Percentiles rank a stretch among this genome's conserved stretches.
Conservation (phyloP, 2,329 filamentous ascomycete genomes). For the Trichoderma semiorbis region DNA sequence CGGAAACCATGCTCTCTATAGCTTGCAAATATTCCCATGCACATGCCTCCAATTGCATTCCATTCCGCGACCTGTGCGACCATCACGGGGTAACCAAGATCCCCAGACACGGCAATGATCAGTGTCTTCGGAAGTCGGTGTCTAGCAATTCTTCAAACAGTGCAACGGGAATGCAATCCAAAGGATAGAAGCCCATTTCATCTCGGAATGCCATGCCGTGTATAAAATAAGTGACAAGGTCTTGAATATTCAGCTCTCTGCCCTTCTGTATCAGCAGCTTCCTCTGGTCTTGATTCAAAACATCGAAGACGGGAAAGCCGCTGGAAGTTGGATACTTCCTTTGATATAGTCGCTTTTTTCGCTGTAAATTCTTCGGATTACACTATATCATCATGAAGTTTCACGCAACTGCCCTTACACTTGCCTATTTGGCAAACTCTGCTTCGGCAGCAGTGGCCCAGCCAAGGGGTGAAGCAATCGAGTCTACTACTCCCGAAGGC, state of each 20-base stretch:
- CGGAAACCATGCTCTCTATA: not conserved
- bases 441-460: conserved; percentile 7
- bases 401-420: not conserved
- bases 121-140: not conserved
- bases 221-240: not conserved
- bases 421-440: conserved; percentile 5
- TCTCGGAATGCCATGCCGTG: not conserved
- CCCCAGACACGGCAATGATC: not conserved
- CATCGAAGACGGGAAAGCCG: not conserved
- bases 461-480: not conserved
- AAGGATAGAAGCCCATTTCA: not conserved
- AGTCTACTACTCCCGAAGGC: not conserved
- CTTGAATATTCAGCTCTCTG: not conserved
- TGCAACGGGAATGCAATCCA: not conserved
- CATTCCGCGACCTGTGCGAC: not conserved
- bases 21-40: not conserved
- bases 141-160: not conserved
- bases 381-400: conserved; percentile 19
- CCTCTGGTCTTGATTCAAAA: not conserved
- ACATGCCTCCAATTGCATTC: not conserved
- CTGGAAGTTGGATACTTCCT: not conserved
- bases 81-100: not conserved
- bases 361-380: not conserved
- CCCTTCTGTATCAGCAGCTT: not conserved
- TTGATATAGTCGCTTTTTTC: not conserved